Base-by-base conservation (phyloP, 2,329 filamentous ascomycete species). In the Cladophialophora chaetospira region DNA sequence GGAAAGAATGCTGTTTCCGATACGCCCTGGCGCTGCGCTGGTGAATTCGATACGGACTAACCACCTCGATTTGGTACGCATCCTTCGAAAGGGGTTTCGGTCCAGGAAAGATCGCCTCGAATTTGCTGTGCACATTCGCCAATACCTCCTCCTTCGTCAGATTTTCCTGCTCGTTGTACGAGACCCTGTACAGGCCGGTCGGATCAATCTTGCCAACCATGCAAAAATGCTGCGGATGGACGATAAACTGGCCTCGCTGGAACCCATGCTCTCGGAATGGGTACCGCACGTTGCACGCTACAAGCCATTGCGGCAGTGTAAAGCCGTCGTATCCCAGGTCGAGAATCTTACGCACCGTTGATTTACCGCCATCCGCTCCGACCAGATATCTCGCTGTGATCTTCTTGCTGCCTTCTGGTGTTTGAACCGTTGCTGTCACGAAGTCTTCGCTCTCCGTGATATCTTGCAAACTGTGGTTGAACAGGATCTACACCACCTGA, bases 131-230 rank as follows among this genome's bases (percentile, higher is more conserved):
- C 58, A 83, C 82, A 6, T 82, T 77, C 15, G 73, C 74, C 28
- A 76, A 68, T 53, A 84, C 75, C 66, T 86, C 75, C 5, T 84
- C 82, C 31, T 67, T 71, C 0, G 76, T 78, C n/a, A 87, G 73
- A 2, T 77, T 78, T 0, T 77, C 73, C 1, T 71, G 71, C 62
- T 87, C 84, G 52, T 82, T 83, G 63, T 87, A 87, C 0, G 84
- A 84, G 25, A 87, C 80, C 13, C 84, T 79, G 73, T 84, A 87
- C 11, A 87, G 69, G 0, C 82, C 82, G 47, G 85, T 82, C 1
- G 70, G 71, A 0, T 79, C 82, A 59, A 87, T 82, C 47, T 76
- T 80, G 2, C 83, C 83, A 2, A 81, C 81, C 82, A 86, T 83
- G 72, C 82, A 74, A 69, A 82, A 86, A 64, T 87, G 75, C 17